Evolutionary conservation across 2,329 filamentous ascomycete species (phyloP).

Genomic region (Sporothrix phasma): DNA sequence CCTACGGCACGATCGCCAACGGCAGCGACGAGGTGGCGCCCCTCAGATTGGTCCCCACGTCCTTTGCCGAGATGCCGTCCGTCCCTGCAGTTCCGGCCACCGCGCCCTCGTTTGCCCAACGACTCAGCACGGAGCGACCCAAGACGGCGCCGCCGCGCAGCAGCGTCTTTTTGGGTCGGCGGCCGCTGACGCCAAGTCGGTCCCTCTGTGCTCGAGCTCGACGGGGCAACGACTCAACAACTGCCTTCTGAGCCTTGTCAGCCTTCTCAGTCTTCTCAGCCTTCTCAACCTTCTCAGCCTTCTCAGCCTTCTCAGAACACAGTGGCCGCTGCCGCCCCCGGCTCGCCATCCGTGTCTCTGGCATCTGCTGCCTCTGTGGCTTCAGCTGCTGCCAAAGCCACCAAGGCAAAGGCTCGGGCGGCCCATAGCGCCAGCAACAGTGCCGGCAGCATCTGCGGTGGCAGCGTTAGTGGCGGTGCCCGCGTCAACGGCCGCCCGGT

Average conservation of each 20-base stretch:
- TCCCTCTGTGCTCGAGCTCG: background rate
- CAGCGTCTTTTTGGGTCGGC: slow-evolving; percentile 15
- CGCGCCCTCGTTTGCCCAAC: slow-evolving; percentile 48
- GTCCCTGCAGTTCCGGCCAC: slow-evolving; percentile 48
- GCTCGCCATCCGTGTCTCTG: slow-evolving; percentile 4
- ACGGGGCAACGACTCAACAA: background rate
- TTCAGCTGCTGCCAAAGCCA: slow-evolving; percentile 17
- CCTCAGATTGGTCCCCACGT: slow-evolving; percentile 22
- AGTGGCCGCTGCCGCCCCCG: background rate
- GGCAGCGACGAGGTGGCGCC: slow-evolving; percentile 2
- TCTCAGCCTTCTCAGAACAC: too few relatives aligned
- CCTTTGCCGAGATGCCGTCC: slow-evolving; percentile 42
- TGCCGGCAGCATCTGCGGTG: background rate
- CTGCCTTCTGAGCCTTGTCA: background rate
- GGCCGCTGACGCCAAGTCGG: background rate
- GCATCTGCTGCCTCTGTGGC: slow-evolving; percentile 18
- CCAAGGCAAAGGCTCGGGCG: slow-evolving; percentile 5
- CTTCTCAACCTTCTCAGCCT: background rate
- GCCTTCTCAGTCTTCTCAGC: background rate
- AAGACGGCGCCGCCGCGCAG: slow-evolving; percentile 26
- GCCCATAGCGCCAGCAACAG: background rate
- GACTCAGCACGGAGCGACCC: slow-evolving; percentile 38
- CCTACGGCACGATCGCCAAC: slow-evolving; percentile 32
- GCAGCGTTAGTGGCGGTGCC: background rate
- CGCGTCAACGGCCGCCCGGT: slow-evolving; percentile 23